A percentile compares a stretch with the other conserved stretches of the same genome.
Evolutionary conservation across 23 red algal species (phyloP).

Genomic region (Chondrus crispus): DNA sequence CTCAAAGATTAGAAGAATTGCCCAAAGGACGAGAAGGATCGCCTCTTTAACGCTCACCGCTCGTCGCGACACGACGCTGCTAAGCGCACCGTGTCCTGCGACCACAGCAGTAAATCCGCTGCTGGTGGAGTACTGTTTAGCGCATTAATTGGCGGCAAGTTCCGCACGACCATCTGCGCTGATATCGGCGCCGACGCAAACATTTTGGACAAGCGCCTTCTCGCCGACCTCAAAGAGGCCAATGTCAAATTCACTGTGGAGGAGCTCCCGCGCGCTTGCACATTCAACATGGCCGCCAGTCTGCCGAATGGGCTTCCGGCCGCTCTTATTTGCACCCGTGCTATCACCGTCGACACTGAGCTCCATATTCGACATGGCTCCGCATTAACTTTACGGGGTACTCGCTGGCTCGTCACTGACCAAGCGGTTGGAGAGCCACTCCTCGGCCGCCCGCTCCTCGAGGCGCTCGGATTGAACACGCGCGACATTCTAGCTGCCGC

Average conservation of each 20-base stretch:
- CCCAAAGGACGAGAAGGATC: background rate
- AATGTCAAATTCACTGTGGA: background rate
- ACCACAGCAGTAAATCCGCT: background rate
- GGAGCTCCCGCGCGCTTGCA: background rate
- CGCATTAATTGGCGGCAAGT: background rate
- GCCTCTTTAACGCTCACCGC: background rate
- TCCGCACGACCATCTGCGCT: background rate
- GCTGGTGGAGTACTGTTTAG: background rate
- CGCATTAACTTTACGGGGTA: background rate
- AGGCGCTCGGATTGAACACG: background rate
- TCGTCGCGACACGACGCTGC: background rate
- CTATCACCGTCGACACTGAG: background rate
- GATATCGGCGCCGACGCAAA: background rate
- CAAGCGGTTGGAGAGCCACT: slow-evolving; percentile 3
- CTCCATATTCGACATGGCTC: slow-evolving; percentile 2
- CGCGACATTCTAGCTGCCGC: background rate
- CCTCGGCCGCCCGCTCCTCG: slow-evolving; percentile 1
- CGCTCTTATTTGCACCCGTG: background rate
- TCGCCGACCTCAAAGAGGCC: background rate
- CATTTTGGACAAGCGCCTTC: background rate
- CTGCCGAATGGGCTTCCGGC: background rate
- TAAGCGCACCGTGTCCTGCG: background rate
- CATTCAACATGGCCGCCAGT: background rate
- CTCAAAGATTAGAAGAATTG: background rate
- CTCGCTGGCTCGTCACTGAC: slow-evolving; percentile 24